Percentiles rank a stretch among this genome's conserved stretches.
These are phyloP conservation scores for Gossypium thurberi DNA, from an alignment of 345 rosid species.

Conservation along the genomic window DNA sequence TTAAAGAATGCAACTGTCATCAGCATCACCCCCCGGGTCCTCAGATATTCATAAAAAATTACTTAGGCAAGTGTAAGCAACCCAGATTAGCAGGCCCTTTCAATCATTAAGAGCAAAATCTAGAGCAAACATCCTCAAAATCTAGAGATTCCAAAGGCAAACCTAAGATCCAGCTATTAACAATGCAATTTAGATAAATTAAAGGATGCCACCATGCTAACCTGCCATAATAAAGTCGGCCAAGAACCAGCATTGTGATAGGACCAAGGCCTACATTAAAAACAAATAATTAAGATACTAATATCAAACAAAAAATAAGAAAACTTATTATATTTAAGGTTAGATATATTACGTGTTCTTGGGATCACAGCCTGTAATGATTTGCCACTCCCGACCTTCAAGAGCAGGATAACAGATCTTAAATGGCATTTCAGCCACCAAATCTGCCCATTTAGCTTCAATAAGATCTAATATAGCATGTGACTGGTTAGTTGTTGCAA, in stretches of 20 bases:
- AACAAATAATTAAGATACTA: neutral
- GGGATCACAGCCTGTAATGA: slow-evolving; percentile 88
- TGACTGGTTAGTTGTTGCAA: slow-evolving; percentile 53
- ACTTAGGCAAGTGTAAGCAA: neutral
- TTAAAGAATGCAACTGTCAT: too few species aligned
- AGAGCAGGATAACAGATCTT: slow-evolving; percentile 87
- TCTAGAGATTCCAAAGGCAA: neutral
- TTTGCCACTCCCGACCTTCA: slow-evolving; percentile 82
- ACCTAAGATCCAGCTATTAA: neutral
- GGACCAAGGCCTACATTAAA: slow-evolving; percentile 78
- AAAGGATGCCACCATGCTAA: slow-evolving; percentile 20
- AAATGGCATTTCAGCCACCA: slow-evolving; percentile 81
- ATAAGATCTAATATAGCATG: slow-evolving; percentile 62
- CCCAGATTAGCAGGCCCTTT: neutral
- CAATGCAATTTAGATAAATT: neutral
- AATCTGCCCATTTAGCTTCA: slow-evolving; percentile 77
- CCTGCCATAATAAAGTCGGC: slow-evolving; percentile 98
- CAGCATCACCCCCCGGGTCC: too few species aligned
- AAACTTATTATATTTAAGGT: neutral
- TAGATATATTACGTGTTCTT: slow-evolving; percentile 63
- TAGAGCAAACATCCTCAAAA: neutral
- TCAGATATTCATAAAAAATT: neutral
- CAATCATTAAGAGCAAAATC: neutral
- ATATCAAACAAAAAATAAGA: neutral
- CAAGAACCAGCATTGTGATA: slow-evolving; percentile 96